Conservation (phyloP, 163 green algal genomes). For the Prototheca wickerhamii region DNA sequence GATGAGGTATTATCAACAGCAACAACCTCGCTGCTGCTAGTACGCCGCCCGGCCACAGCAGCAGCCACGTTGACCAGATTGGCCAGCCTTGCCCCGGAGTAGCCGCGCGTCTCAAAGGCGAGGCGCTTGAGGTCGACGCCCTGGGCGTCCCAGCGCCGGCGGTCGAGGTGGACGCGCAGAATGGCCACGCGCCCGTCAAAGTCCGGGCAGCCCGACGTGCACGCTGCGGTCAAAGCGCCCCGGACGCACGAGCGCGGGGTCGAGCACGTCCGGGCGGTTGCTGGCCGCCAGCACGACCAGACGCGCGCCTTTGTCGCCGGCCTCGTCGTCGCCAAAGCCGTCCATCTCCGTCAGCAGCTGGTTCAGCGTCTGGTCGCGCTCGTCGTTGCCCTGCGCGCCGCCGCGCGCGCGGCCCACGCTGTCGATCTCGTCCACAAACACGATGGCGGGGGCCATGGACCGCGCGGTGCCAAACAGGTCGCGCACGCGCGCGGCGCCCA, state of each 20-base stretch:
- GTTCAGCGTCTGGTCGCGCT: conserved; percentile 98
- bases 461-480: conserved; percentile 70
- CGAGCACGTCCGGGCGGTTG: conserved; percentile 59
- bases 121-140: conserved; percentile 49
- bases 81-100: conserved; percentile 47
- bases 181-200: conserved; percentile 78
- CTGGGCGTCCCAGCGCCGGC: conserved; percentile 11
- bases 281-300: conserved; percentile 29
- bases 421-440: conserved; percentile 98
- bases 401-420: conserved; percentile 70
- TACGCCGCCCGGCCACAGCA: conserved; percentile 38
- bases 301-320: too few relatives aligned
- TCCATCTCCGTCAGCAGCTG: conserved; percentile 96
- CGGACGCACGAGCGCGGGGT: conserved; percentile 60
- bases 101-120: conserved; percentile 41
- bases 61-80: conserved; percentile 67
- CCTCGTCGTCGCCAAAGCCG: conserved; percentile 81
- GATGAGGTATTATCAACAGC: too few relatives aligned
- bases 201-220: conserved; percentile 62
- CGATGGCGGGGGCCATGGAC: conserved; percentile 78
- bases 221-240: conserved; percentile 75
- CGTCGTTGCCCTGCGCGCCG: conserved; percentile 75
- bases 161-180: conserved; percentile 51
- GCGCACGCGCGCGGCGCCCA: conserved; percentile 73
- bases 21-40: too few relatives aligned